These are phyloP conservation scores for Tuber umbilicatum DNA, from an alignment of 495 filamentous ascomycete species.

Conservation along the genomic window DNA sequence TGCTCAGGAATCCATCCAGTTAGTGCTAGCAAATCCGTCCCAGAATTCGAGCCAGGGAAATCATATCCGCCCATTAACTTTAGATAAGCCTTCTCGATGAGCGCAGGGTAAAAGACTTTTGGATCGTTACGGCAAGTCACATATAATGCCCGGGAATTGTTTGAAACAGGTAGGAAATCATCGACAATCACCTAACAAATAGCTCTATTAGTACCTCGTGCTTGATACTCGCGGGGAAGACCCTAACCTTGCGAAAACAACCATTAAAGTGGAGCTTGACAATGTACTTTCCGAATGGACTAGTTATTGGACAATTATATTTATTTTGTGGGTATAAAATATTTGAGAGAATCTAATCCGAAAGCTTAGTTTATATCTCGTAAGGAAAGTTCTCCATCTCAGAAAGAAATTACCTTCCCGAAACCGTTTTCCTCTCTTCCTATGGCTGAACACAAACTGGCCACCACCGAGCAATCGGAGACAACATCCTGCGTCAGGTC, in stretches of 20 bases:
- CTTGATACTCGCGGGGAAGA: background rate
- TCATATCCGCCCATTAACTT: conserved; percentile 95
- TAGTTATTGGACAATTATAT: conserved; percentile 52
- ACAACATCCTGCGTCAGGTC: conserved; percentile 92
- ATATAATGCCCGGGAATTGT: conserved; percentile 63
- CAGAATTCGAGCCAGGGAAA: conserved; percentile 97
- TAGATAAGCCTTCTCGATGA: conserved; percentile 96
- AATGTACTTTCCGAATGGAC: conserved; percentile 79
- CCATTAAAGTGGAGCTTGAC: conserved; percentile 93
- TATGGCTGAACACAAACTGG: conserved; percentile 79
- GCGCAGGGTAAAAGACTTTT: conserved; percentile 75
- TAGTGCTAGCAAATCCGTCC: conserved; percentile 81
- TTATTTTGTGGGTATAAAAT: conserved; percentile 68
- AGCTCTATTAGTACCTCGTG: conserved; percentile 14
- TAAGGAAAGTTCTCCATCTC: background rate
- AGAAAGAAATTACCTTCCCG: conserved; percentile 48
- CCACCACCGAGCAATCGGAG: conserved; percentile 94
- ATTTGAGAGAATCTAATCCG: conserved; percentile 55
- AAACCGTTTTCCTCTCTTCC: conserved; percentile 58
- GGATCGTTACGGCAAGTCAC: conserved; percentile 83
- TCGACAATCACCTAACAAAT: conserved; percentile 64
- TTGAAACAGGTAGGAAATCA: conserved; percentile 79
- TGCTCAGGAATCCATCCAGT: conserved; percentile 98
- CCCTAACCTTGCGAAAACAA: conserved; percentile 59
- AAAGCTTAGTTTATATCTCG: conserved; percentile 34